Evolutionary conservation across 1,284 basidiomycete species (phyloP), one percentile per base, ranked within the genome.

Genomic region (Ceratobasidium sp.): DNA sequence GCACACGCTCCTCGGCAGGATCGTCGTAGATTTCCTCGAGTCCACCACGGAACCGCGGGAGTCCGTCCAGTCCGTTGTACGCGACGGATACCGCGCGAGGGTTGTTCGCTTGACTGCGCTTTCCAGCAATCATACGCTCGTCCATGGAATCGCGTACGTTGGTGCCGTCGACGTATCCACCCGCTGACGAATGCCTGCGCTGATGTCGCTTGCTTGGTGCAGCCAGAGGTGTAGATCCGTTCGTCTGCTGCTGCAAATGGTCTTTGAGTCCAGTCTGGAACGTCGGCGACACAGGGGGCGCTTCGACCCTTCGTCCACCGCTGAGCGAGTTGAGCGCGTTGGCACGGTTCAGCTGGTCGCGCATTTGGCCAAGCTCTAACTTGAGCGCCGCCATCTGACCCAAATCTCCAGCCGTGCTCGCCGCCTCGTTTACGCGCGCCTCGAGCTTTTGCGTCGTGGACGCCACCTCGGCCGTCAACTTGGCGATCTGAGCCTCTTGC

Each of bases 261-360:
- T 86, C 88, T 49, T 84, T 81, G 75, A 85, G 80, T 74, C 80
- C 88, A 58, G 88, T 84, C 77, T 91, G 92, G 81, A 94, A 94
- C 26, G 94, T 95, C 0, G 95, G 95, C 0, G 95, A 96, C 7
- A 90, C 84, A 0, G 92, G 91, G 11, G 81, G 81, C 53, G 94
- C 92, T 3, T 83, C 85, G 28, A 31, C 8, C 23, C 92, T 90
- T 49, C 88, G 82, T 31, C 91, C 90, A 76, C 91, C 90, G 8
- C 94, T 96, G 67, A 97, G 87, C 20, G 90, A 88, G 80, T 94
- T 95, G 80, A 97, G 88, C 5, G 97, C 95, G 82, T 96, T 96
- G 26, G 96, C 92, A 37, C 98, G 91, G 82, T 97, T 96, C 79
- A 99, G 91, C 83, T 99, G 97, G 83, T 99, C 98, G 77, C 96